These are phyloP conservation scores for Pythium oligandrum DNA, from an alignment of 352 stramenopile genomes.

Conservation along the genomic window DNA sequence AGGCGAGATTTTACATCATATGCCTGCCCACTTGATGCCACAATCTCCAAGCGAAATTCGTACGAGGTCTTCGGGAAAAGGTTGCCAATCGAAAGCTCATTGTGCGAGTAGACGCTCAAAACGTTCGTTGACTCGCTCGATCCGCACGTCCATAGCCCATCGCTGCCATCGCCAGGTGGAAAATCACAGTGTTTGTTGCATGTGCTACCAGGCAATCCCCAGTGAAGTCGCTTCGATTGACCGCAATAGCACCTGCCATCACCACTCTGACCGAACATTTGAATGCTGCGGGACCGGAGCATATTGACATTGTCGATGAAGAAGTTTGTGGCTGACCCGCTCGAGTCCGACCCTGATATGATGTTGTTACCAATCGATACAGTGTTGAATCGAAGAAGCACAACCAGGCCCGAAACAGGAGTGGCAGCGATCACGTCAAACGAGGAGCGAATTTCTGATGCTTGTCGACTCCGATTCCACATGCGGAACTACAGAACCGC, in stretches of 20 bases:
- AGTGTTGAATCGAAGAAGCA: slow-evolving; percentile 28
- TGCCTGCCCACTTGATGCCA: slow-evolving; percentile 21
- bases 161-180: not conserved
- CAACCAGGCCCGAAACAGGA: slow-evolving; percentile 20
- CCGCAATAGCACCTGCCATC: slow-evolving; percentile 36
- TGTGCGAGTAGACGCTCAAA: slow-evolving; percentile 28
- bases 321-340: slow-evolving; percentile 31
- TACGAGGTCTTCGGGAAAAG: slow-evolving; percentile 29
- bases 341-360: slow-evolving; percentile 24
- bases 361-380: slow-evolving; percentile 4
- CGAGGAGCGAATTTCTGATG: slow-evolving; percentile 13
- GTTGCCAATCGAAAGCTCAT: slow-evolving; percentile 27
- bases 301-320: slow-evolving; percentile 25
- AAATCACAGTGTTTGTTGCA: slow-evolving; percentile 14
- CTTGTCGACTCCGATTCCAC: slow-evolving; percentile 21
- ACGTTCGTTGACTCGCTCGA: slow-evolving; percentile 11
- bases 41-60: slow-evolving; percentile 26
- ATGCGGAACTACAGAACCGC: slow-evolving; percentile 25
- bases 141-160: slow-evolving; percentile 10
- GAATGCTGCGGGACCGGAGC: slow-evolving; percentile 5
- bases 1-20: slow-evolving; percentile 26
- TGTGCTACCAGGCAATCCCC: slow-evolving; percentile 6
- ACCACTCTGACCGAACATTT: slow-evolving; percentile 23
- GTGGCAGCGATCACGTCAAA: slow-evolving; percentile 18
- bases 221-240: slow-evolving; percentile 10